These are phyloP conservation scores for Candolleomyces eurysporus DNA, from an alignment of 768 basidiomycete genomes.

Conservation along the genomic window DNA sequence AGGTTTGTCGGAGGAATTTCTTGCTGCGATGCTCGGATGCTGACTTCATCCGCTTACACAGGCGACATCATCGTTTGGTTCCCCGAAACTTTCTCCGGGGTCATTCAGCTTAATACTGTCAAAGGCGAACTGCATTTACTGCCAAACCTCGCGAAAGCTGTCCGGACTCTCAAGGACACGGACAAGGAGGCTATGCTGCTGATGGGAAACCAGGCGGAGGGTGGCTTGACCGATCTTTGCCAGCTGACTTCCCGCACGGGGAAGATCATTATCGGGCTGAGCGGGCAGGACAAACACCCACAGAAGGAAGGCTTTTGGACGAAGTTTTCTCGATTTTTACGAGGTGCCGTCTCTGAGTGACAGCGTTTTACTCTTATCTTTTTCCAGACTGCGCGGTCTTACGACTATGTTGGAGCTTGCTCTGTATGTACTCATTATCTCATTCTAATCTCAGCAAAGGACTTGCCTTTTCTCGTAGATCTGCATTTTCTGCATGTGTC, in stretches of 20 bases:
- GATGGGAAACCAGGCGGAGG: slow-evolving; percentile 28
- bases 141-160: slow-evolving; percentile 26
- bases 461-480: slow-evolving; percentile 4
- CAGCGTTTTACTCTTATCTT: neutral
- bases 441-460: slow-evolving; percentile 5
- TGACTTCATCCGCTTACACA: slow-evolving; percentile 14
- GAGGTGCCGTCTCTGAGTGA: neutral
- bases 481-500: neutral
- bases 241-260: slow-evolving; percentile 35
- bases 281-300: slow-evolving; percentile 36
- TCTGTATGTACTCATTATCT: slow-evolving; percentile 4
- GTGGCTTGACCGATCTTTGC: slow-evolving; percentile 33
- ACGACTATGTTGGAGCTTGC: neutral
- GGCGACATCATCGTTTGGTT: slow-evolving; percentile 35
- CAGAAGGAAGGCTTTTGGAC: slow-evolving; percentile 38
- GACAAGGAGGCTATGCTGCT: slow-evolving; percentile 38
- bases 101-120: slow-evolving; percentile 31
- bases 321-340: slow-evolving; percentile 28
- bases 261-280: slow-evolving; percentile 41
- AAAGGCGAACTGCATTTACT: slow-evolving; percentile 32
- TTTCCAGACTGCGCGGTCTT: slow-evolving; percentile 4
- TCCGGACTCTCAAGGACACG: slow-evolving; percentile 32
- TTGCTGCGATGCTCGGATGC: neutral
- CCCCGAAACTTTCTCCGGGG: slow-evolving; percentile 35
- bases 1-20: slow-evolving; percentile 20